Conservation (phyloP, 805 yeast species). For the Hanseniaspora lindneri region DNA sequence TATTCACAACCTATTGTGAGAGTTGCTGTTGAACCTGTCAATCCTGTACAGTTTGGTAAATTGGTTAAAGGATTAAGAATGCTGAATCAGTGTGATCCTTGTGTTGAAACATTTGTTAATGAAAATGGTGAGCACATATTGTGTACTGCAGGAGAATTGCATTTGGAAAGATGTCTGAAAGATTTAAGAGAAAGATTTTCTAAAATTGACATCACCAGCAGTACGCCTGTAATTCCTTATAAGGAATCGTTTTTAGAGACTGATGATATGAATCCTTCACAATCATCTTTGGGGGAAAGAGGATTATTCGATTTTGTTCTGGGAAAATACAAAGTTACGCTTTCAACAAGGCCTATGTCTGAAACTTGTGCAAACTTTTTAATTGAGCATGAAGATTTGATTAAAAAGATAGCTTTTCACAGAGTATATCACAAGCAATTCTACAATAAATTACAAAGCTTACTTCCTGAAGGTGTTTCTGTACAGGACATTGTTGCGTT, state of each 20-base stretch:
- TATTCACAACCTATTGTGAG: conserved; percentile 84
- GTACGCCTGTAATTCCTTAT: conserved; percentile 90
- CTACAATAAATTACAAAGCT: conserved; percentile 26
- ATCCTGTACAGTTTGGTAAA: conserved; percentile 65
- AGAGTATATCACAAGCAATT: conserved; percentile 22
- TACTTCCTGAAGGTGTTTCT: conserved; percentile 26
- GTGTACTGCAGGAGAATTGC: conserved; percentile 94
- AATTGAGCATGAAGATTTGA: conserved; percentile 35
- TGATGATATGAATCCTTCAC: conserved; percentile 42
- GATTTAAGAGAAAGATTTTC: conserved; percentile 88
- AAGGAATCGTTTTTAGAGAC: conserved; percentile 62
- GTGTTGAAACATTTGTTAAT: conserved; percentile 73
- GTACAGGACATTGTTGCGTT: conserved; percentile 44
- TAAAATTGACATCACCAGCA: conserved; percentile 70
- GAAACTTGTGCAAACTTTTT: conserved; percentile 39
- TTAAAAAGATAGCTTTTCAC: conserved; percentile 25
- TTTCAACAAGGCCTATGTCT: conserved; percentile 47
- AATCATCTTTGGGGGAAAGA: conserved; percentile 36
- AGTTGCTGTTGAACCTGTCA: conserved; percentile 90
- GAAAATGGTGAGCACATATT: conserved; percentile 88
- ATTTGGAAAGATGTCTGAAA: conserved; percentile 84
- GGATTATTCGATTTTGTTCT: conserved; percentile 41
- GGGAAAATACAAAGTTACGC: conserved; percentile 36
- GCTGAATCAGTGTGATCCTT: conserved; percentile 84
- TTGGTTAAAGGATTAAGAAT: conserved; percentile 68